Evolutionary conservation across 2,329 filamentous ascomycete species (phyloP).

Genomic region (Pyrenophora seminiperda): DNA sequence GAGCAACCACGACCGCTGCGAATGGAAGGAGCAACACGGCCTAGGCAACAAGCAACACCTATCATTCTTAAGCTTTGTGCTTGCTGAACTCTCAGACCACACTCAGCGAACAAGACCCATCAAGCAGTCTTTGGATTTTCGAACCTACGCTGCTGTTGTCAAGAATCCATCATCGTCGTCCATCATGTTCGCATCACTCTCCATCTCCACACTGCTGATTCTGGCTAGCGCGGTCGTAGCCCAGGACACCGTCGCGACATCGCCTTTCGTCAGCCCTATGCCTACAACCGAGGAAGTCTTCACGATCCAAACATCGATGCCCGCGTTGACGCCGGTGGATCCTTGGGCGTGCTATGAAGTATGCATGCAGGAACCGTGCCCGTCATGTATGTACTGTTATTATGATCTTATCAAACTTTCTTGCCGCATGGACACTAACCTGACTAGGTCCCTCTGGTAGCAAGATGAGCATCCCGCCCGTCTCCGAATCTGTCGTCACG

Average conservation of each 20-base stretch:
- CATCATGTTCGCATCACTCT: conserved; percentile 32
- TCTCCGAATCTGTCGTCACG: conserved; percentile 1
- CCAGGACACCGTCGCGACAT: conserved; percentile 24
- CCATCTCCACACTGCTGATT: conserved; percentile 34
- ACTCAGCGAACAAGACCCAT: too few relatives aligned
- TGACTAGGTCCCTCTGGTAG: conserved; percentile 12
- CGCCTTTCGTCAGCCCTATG: conserved; percentile 16
- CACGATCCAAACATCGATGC: conserved; percentile 37
- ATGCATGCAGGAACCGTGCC: conserved; percentile 36
- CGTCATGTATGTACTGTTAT: conserved; percentile 33
- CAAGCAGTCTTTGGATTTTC: background rate
- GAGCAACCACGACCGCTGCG: background rate
- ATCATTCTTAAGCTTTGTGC: background rate
- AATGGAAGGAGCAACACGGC: conserved; percentile 12
- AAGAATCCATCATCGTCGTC: conserved; percentile 26
- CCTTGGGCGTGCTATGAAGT: conserved; percentile 30
- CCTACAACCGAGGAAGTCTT: conserved; percentile 29
- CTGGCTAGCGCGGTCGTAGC: conserved; percentile 32
- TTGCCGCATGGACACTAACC: conserved; percentile 7
- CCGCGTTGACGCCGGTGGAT: conserved; percentile 24
- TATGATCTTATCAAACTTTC: background rate
- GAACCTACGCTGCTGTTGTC: background rate
- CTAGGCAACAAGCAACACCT: conserved; percentile 7
- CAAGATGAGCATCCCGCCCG: conserved; percentile 15
- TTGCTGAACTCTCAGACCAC: background rate